phyloP scores from a whole-genome alignment of 768 basidiomycete species.

The Psilocybe sp. region DNA sequence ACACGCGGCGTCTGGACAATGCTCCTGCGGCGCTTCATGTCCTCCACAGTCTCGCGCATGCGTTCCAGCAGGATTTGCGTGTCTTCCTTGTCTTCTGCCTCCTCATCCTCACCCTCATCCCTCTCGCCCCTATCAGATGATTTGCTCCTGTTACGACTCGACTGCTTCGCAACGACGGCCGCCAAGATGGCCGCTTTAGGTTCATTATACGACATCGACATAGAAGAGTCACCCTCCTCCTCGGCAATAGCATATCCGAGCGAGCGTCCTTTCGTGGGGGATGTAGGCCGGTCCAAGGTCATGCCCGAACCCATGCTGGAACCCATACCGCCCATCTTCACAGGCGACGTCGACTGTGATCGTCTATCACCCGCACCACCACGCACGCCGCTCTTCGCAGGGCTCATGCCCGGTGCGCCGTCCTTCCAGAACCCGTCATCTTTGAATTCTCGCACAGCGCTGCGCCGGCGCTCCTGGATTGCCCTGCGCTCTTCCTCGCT shows the following conservation, averaged over 20 bases:
- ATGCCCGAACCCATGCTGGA: background rate
- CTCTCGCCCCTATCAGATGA: background rate
- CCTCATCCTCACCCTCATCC: constrained; percentile 11
- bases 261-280: constrained; percentile 18
- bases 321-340: constrained; percentile 5
- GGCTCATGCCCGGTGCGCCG: constrained; percentile 50
- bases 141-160: background rate
- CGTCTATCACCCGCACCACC: constrained; percentile 6
- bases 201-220: constrained; percentile 9
- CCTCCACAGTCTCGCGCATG: constrained; percentile 48
- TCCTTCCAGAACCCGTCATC: constrained; percentile 50
- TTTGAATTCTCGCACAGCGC: constrained; percentile 42
- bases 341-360: constrained; percentile 11
- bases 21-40: constrained; percentile 44
- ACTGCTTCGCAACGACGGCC: background rate
- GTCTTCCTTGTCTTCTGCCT: constrained; percentile 34
- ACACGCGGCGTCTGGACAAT: constrained; percentile 18
- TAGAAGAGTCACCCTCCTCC: background rate
- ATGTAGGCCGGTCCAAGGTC: constrained; percentile 5
- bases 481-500: constrained; percentile 53
- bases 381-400: constrained; percentile 19
- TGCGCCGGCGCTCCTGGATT: constrained; percentile 60
- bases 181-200: constrained; percentile 7
- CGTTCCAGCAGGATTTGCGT: constrained; percentile 41
- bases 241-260: constrained; percentile 15